A percentile compares a stretch with the other conserved stretches of the same genome.
Conservation (phyloP, 306 rosid species). For the Dryas alaskensis region DNA sequence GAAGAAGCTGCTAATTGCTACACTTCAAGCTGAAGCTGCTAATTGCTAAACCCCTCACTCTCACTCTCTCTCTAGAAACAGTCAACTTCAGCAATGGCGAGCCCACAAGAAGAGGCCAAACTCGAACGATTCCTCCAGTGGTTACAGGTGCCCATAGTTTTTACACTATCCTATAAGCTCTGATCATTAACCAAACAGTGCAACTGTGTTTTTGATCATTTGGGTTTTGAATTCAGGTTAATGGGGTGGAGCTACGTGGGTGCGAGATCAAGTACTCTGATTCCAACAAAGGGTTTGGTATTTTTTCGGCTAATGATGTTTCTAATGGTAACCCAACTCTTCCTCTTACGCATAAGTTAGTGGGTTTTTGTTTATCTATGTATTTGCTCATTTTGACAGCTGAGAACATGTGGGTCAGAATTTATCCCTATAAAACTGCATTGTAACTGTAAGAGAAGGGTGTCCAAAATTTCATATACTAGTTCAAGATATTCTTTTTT, state of each 20-base stretch:
- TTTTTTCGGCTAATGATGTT: constrained; percentile 53
- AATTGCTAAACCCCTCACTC: neutral
- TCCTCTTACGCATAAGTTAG: neutral
- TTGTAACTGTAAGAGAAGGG: neutral
- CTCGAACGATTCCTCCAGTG: constrained; percentile 68
- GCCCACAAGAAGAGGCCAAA: constrained; percentile 50
- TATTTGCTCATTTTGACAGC: neutral
- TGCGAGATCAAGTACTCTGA: constrained; percentile 68
- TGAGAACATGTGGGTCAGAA: neutral
- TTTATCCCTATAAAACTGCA: neutral
- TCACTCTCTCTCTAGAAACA: neutral
- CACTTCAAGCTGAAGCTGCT: neutral
- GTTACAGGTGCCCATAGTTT: constrained; percentile 58
- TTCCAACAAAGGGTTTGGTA: constrained; percentile 83
- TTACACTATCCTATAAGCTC: neutral
- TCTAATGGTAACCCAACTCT: constrained; percentile 60
- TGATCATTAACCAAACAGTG: neutral
- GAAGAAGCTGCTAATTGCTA: neutral
- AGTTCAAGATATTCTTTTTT: neutral
- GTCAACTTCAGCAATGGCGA: constrained; percentile 42
- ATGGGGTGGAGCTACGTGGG: constrained; percentile 69
- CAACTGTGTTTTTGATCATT: constrained; percentile 17
- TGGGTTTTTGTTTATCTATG: constrained; percentile 11
- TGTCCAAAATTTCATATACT: neutral
- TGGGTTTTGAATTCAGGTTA: constrained; percentile 53